Evolutionary conservation across 164 flowering plant species (phyloP), one percentile per base, ranked within the genome.

Genomic region (Macadamia tetraphylla): DNA sequence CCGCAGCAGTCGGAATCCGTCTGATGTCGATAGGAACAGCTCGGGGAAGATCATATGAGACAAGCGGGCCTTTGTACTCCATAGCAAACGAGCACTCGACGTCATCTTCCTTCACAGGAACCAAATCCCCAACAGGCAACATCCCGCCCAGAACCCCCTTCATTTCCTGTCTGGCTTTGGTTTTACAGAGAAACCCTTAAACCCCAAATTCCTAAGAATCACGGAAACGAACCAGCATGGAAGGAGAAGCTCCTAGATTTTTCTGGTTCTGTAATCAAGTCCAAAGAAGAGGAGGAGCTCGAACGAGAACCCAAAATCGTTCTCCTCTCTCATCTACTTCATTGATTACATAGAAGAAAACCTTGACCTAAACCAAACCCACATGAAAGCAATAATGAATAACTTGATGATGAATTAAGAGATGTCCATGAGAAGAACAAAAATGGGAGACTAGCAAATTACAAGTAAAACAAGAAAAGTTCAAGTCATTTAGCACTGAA

Each of bases 61-160:
- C 75, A 6, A 86, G 90, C 42, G 96, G 94, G 6, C 96, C 98
- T 9, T 71, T 42, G 64, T 94, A 91, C 82, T 85, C 94, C 35
- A 78, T 14, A 1, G 98, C 98, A 74, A 91, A 80, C 1, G 97
- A 87, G 70, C 83, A 88, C 48, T 90, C 94, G 3, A 73, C 17
- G 29, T 71, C 81, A 42, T 73, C 80, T 12, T 73, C 80, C 29
- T 55, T 62, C 35, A 69, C 74, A 13, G 77, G 70, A 64, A 53
- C 65, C 35, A 83, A 64, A 68, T 77, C 67, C 63, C 62, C 78
- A 60, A 71, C 73, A 1, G 83, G 84, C 75, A 78, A 17, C 74
- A 81, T 61, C 70, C 84, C 81, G 53, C 83, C 80, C 66, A 85
- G 63, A 60, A 89, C 32, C 70, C 70, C 81, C 67, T 80, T 77